phyloP scores from a whole-genome alignment of 2,329 filamentous ascomycete species.

The Xylaria sp. region DNA sequence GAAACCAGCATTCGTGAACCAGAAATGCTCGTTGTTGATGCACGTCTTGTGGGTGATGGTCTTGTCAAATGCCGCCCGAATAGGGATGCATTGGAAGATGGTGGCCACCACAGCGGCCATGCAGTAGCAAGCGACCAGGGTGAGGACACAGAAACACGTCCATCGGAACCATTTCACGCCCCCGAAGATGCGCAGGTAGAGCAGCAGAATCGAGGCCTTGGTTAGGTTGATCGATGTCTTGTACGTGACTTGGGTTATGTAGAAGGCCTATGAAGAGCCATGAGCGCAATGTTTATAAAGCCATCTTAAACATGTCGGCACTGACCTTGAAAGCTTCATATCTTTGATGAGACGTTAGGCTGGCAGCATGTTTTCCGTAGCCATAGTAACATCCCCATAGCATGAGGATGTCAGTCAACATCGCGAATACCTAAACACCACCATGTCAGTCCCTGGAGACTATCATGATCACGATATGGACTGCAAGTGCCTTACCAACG shows the following conservation, averaged over 20 bases:
- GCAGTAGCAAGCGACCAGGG: conserved; percentile 26
- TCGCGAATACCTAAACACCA: conserved; percentile 22
- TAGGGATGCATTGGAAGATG: conserved; percentile 32
- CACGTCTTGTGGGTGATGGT: conserved; percentile 26
- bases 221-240: conserved; percentile 33
- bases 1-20: conserved; percentile 39
- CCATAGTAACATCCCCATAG: conserved; percentile 29
- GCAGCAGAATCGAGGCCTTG: conserved; percentile 31
- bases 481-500: conserved; percentile 5
- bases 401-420: conserved; percentile 25
- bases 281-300: not conserved
- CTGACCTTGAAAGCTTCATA: conserved; percentile 27
- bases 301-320: not conserved
- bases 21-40: conserved; percentile 36
- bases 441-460: not conserved
- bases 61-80: conserved; percentile 30
- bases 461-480: not conserved
- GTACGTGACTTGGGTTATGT: conserved; percentile 32
- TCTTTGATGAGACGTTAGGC: conserved; percentile 19
- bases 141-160: conserved; percentile 25
- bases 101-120: conserved; percentile 27
- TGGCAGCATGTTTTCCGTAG: conserved; percentile 26
- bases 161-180: conserved; percentile 29
- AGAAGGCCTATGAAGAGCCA: conserved; percentile 26
- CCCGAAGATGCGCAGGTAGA: conserved; percentile 33